Evolutionary conservation across 1,139 yeast genomes (phyloP).

Genomic region (Saccharomyces hybrid): DNA sequence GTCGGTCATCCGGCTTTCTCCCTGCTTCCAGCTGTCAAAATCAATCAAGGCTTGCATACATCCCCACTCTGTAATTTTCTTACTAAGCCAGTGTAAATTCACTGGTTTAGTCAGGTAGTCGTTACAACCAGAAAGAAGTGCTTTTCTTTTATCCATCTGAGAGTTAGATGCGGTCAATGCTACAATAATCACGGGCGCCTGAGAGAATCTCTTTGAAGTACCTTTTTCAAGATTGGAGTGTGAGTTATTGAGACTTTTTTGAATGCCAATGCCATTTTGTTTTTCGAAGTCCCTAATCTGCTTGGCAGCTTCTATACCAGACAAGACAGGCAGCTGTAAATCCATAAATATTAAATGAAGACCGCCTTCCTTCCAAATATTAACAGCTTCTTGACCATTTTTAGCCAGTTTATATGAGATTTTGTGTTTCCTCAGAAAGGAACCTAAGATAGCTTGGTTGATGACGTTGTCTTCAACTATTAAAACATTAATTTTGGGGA

Average conservation of each 20-base stretch:
- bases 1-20: constrained; percentile 33
- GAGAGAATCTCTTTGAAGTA: constrained; percentile 3
- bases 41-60: constrained; percentile 96
- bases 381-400: constrained; percentile 88
- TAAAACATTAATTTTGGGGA: constrained; percentile 79
- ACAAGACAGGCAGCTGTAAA: constrained; percentile 86
- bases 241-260: constrained; percentile 1
- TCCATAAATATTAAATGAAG: constrained; percentile 91
- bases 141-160: constrained; percentile 81
- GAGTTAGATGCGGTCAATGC: constrained; percentile 91
- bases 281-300: constrained; percentile 80
- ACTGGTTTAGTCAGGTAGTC: constrained; percentile 97
- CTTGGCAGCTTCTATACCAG: constrained; percentile 88
- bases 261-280: constrained; percentile 67
- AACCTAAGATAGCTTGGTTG: constrained; percentile 86
- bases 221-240: constrained; percentile 4
- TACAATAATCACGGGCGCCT: constrained; percentile 87
- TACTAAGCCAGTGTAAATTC: constrained; percentile 86
- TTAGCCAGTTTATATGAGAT: constrained; percentile 82
- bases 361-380: constrained; percentile 88
- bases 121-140: constrained; percentile 93
- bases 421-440: constrained; percentile 80
- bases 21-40: constrained; percentile 83
- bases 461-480: constrained; percentile 96
- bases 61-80: constrained; percentile 94